Base-by-base conservation (phyloP, 768 basidiomycete species). In the Leccinum barrowsii region DNA sequence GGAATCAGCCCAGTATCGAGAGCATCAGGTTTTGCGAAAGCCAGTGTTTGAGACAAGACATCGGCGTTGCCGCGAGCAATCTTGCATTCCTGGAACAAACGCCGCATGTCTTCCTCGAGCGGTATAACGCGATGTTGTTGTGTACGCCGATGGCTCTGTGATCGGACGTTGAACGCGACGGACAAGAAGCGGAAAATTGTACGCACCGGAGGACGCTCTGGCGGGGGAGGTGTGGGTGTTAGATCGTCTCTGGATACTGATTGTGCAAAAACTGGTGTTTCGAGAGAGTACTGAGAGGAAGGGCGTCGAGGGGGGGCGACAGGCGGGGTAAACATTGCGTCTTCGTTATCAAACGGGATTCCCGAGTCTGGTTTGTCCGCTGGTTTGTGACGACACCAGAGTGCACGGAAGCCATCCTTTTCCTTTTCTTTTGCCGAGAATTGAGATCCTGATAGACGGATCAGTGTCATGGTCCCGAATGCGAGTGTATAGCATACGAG, bases 311-410 rank as follows among this genome's bases (percentile, higher is more conserved):
- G 52, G 21, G 73, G 56, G 13, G 78, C 75, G 15, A 78, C 72
- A 0, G 85, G 84, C 0, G 89, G 89, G 62, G 82, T 85, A 65
- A 92, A 87, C 85, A 92, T 90, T 0, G 86, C 80, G 62, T 93
- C 92, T 10, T 87, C 85, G 4, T 79, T 82, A 64, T 92, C 85
- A 62, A 93, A 85, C 1, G 91, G 91, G 13, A 91, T 74, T 10
- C 92, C 92, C 77, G 87, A 81, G 3, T 94, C 92, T 2, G 94
- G 90, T 67, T 92, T 91, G 62, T 90, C 87, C 11, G 77, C 73
- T 8, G 88, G 83, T 66, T 92, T 93, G 35, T 95, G 82, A 66
- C 86, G 88, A 60, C 79, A 80, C 94, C 94, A 97, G 26, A 92
- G 76, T 6, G 80, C 78, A 11, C 85, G 82, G 63, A 94, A 89